Percentiles rank a stretch among this genome's conserved stretches.
Evolutionary conservation across 768 basidiomycete genomes (phyloP).

Genomic region (Gloeopeniophorella convolvens): DNA sequence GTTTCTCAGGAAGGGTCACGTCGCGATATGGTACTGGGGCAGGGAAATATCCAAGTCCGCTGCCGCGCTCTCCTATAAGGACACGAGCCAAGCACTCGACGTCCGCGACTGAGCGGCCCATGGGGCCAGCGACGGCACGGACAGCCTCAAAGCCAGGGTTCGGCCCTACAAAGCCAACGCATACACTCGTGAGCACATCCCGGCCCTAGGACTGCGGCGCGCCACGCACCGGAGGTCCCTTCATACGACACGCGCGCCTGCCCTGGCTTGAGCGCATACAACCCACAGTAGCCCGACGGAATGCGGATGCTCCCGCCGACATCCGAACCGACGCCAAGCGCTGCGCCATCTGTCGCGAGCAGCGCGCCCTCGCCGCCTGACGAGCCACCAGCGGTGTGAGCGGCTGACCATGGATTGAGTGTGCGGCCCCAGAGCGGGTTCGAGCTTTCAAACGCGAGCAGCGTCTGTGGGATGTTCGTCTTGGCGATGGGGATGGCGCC

Average conservation of each 20-base stretch:
- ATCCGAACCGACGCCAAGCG: constrained; percentile 77
- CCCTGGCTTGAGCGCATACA: constrained; percentile 73
- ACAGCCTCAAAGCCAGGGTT: constrained; percentile 69
- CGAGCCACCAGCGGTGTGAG: constrained; percentile 25
- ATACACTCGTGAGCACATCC: background rate
- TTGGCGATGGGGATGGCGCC: constrained; percentile 84
- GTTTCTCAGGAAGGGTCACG: constrained; percentile 44
- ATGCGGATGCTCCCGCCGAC: constrained; percentile 81
- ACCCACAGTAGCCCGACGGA: constrained; percentile 70
- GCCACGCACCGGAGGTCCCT: constrained; percentile 43
- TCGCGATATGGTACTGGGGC: constrained; percentile 57
- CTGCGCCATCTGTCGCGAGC: constrained; percentile 70
- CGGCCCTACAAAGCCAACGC: constrained; percentile 33
- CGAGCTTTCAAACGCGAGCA: constrained; percentile 76
- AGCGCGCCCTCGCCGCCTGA: constrained; percentile 55
- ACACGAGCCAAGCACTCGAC: constrained; percentile 51
- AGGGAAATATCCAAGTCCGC: constrained; percentile 22
- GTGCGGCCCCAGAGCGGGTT: constrained; percentile 77
- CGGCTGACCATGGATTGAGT: constrained; percentile 53
- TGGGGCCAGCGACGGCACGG: constrained; percentile 49
- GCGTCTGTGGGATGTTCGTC: constrained; percentile 90
- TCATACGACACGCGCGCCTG: constrained; percentile 43
- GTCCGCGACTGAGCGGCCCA: constrained; percentile 67
- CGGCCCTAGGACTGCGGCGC: too few relatives aligned
- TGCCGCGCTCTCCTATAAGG: constrained; percentile 38